These are phyloP conservation scores for Trifolium fragiferum DNA, from an alignment of 306 rosid species.

Conservation along the genomic window DNA sequence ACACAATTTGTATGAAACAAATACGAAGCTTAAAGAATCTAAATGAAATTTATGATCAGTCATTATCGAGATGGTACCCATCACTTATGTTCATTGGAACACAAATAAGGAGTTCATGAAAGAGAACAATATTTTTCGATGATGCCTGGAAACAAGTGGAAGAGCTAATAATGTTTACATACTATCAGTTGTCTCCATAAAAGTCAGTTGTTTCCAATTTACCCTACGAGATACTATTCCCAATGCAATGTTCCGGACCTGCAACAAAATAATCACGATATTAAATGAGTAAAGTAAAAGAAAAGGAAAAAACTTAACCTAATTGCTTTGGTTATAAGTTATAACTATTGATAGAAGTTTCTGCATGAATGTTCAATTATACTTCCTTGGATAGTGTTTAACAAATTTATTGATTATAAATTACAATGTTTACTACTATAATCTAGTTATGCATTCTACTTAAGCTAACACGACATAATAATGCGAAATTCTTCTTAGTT, in stretches of 20 bases:
- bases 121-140: neutral
- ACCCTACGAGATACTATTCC: conserved; percentile 92
- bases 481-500: conserved; percentile 51
- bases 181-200: conserved; percentile 81
- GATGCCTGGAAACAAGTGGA: conserved; percentile 7
- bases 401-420: conserved; percentile 26
- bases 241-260: conserved; percentile 93
- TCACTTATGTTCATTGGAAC: conserved; percentile 12
- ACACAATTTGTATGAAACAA: conserved; percentile 19
- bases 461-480: conserved; percentile 2
- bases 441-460: conserved; percentile 30
- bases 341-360: conserved; percentile 31
- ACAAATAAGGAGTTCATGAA: neutral
- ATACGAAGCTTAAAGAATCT: conserved; percentile 34
- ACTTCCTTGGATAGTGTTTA: conserved; percentile 10
- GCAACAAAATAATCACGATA: conserved; percentile 41
- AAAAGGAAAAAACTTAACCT: neutral
- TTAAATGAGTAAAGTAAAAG: conserved; percentile 21
- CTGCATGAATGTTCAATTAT: conserved; percentile 1
- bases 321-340: neutral
- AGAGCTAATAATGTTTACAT: conserved; percentile 44
- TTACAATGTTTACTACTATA: neutral
- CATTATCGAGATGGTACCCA: conserved; percentile 19
- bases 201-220: conserved; percentile 81
- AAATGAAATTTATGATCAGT: conserved; percentile 12